phyloP scores from a whole-genome alignment of 2,329 filamentous ascomycete species.

The Nannizziopsis barbatae region DNA sequence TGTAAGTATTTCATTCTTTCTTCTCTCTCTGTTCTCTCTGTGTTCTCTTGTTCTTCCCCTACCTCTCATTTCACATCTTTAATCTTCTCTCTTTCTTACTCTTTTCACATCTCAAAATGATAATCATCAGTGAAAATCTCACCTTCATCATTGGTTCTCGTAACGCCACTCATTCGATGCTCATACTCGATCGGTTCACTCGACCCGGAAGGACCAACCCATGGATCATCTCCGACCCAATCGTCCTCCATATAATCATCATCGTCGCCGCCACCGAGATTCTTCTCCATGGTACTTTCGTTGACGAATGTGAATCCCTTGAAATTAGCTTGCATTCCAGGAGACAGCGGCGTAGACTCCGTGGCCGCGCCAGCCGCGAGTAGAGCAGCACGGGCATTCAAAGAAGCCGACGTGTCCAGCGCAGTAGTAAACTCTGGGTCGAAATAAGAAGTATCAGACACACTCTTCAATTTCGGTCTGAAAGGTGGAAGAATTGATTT shows the following conservation, averaged over 20 bases:
- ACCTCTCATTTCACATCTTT: too few species aligned
- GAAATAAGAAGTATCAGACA: conserved; percentile 95
- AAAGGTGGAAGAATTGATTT: conserved; percentile 94
- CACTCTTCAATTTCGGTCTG: conserved; percentile 92
- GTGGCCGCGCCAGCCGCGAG: conserved; percentile 70
- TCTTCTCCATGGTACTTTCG: conserved; percentile 72
- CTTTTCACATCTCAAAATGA: conserved; percentile 36
- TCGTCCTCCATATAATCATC: conserved; percentile 36
- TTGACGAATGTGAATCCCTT: conserved; percentile 99
- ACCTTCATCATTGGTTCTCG: conserved; percentile 30
- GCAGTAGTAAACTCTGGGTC: conserved; percentile 98
- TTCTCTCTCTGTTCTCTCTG: neutral
- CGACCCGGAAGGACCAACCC: conserved; percentile 8
- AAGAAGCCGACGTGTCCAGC: conserved; percentile 69
- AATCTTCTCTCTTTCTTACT: too few species aligned
- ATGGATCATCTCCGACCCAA: conserved; percentile 20
- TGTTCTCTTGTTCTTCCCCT: too few species aligned
- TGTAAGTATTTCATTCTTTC: too few species aligned
- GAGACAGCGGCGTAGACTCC: conserved; percentile 82
- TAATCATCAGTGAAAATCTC: conserved; percentile 37
- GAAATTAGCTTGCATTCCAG: conserved; percentile 95
- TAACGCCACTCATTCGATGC: conserved; percentile 37
- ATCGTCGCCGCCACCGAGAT: conserved; percentile 26
- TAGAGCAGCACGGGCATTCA: conserved; percentile 83
- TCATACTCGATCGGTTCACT: conserved; percentile 16